Percentiles rank a stretch among this genome's conserved stretches.
Evolutionary conservation across 225 moss, liverwort and hornwort species (phyloP).

Genomic region (Pleurozium schreberi): DNA sequence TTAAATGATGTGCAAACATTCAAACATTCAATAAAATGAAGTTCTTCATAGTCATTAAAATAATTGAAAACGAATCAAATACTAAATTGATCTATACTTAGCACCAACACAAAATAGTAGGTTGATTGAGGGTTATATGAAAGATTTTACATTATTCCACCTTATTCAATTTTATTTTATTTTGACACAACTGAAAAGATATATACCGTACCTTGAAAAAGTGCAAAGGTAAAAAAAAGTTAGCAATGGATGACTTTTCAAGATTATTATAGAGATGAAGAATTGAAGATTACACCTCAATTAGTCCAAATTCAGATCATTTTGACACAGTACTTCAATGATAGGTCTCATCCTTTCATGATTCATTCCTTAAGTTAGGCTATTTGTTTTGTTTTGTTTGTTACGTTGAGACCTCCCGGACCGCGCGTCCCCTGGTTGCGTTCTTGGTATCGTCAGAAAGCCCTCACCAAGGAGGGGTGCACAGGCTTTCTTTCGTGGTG

Average conservation of each 20-base stretch:
- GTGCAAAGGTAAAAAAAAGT: accelerated
- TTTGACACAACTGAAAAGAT: background rate
- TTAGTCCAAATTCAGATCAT: background rate
- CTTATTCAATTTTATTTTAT: background rate
- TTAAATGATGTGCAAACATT: background rate
- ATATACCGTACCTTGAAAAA: accelerated
- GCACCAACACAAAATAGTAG: too few relatives aligned
- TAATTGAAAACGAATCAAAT: background rate
- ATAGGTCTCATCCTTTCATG: background rate
- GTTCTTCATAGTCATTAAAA: background rate
- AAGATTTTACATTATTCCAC: background rate
- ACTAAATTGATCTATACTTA: background rate
- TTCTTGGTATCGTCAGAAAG: too few relatives aligned
- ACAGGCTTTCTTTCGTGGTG: too few relatives aligned
- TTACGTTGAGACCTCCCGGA: too few relatives aligned
- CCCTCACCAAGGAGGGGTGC: too few relatives aligned
- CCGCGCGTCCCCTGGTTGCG: too few relatives aligned
- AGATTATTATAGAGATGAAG: background rate
- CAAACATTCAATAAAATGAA: background rate
- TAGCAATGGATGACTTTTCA: background rate
- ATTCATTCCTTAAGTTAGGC: too few relatives aligned
- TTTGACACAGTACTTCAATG: too few relatives aligned
- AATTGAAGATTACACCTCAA: background rate
- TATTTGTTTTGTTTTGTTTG: too few relatives aligned
- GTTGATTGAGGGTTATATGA: background rate